These are phyloP conservation scores for Triangularia verruculosa DNA, from an alignment of 2,329 filamentous ascomycete genomes.

Conservation along the genomic window DNA sequence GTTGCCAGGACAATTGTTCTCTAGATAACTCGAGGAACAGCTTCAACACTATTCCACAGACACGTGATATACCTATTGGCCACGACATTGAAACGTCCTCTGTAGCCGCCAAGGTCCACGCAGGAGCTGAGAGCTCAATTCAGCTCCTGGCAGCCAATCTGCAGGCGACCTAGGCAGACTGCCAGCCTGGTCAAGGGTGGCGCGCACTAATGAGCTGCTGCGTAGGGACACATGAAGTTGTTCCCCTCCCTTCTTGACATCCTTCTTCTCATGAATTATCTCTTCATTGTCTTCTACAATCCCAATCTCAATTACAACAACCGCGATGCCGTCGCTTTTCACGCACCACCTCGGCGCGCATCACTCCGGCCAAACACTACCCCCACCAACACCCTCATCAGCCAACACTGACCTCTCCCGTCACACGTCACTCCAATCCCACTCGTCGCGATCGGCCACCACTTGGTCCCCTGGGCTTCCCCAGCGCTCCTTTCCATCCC, in stretches of 20 bases:
- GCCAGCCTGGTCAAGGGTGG: neutral
- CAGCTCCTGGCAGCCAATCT: neutral
- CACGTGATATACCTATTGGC: too few relatives aligned
- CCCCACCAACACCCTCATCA: neutral
- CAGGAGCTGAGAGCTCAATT: neutral
- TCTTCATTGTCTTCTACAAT: neutral
- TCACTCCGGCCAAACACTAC: neutral
- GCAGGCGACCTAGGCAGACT: neutral
- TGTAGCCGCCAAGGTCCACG: neutral
- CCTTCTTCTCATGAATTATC: neutral
- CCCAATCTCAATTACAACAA: neutral
- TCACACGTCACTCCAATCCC: constrained; percentile 4
- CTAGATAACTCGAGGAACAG: neutral
- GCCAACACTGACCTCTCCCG: neutral
- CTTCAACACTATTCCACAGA: neutral
- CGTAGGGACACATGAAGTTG: neutral
- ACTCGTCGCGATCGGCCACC: neutral
- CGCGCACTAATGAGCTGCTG: constrained; percentile 4
- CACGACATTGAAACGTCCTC: neutral
- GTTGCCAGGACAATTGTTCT: neutral
- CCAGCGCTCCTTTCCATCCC: neutral
- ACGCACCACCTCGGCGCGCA: neutral
- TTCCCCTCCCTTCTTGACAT: neutral
- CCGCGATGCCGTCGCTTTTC: constrained; percentile 1
- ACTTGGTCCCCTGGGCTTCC: neutral